A percentile compares a stretch with the other conserved stretches of the same genome.
Evolutionary conservation across 192 early-diverging fungal genomes (phyloP).

Genomic region (Borealophlyctis nickersoniae): DNA sequence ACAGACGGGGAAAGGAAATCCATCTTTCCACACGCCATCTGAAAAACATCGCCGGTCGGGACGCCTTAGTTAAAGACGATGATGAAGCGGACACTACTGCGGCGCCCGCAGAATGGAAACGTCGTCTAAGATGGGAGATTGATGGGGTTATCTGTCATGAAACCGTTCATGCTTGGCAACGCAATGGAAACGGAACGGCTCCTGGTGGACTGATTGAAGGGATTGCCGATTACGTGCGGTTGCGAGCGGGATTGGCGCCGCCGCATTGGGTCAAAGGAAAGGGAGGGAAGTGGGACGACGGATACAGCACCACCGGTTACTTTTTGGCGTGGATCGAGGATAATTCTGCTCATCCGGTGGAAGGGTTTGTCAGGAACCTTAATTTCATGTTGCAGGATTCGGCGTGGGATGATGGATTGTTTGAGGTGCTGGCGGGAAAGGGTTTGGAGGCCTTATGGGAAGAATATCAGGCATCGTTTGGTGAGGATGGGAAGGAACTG

Average conservation of each 20-base stretch:
- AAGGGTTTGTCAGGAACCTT: conserved; percentile 1
- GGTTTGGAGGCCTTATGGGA: conserved; percentile 17
- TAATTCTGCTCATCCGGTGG: background rate
- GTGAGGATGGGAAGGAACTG: no score
- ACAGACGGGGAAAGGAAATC: background rate
- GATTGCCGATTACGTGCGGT: conserved; percentile 43
- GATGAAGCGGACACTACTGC: background rate
- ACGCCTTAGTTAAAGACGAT: background rate
- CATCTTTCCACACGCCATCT: background rate
- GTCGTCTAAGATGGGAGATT: conserved; percentile 10
- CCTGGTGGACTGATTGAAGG: conserved; percentile 38
- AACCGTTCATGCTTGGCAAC: conserved; percentile 30
- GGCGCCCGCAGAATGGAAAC: background rate
- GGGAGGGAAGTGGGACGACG: conserved; percentile 34
- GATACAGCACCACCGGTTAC: conserved; percentile 40
- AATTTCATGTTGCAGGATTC: conserved; percentile 6
- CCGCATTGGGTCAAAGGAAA: conserved; percentile 31
- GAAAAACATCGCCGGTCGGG: background rate
- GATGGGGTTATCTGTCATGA: conserved; percentile 32
- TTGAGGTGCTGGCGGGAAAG: conserved; percentile 2
- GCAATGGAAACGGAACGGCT: conserved; percentile 9
- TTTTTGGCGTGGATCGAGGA: conserved; percentile 43
- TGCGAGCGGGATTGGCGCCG: conserved; percentile 26
- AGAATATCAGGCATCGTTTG: conserved; percentile 8
- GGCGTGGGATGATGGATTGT: background rate